These are phyloP conservation scores for Trypanosoma platydactyli DNA, from an alignment of 208 protist genomes.

Conservation along the genomic window DNA sequence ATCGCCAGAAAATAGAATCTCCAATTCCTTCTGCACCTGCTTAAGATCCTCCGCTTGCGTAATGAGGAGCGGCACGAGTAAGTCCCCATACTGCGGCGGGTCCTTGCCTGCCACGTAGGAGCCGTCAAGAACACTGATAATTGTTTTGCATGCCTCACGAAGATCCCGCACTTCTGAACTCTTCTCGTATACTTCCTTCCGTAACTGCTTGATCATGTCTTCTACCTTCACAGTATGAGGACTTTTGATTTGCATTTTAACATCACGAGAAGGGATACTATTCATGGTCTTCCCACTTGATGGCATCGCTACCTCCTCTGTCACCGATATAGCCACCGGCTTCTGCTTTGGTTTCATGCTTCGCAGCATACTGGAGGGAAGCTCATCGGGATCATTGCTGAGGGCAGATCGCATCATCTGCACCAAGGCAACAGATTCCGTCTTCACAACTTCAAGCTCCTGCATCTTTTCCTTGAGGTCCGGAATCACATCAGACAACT, in stretches of 20 bases:
- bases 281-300: no score
- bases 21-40: constrained; percentile 25
- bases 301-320: constrained; percentile 12
- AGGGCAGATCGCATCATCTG: constrained; percentile 37
- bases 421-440: constrained; percentile 43
- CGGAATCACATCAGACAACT: constrained; percentile 37
- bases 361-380: constrained; percentile 22
- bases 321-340: constrained; percentile 35
- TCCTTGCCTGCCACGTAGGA: constrained; percentile 20
- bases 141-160: constrained; percentile 26
- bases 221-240: neutral
- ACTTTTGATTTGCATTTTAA: no score
- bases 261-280: no score
- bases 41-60: constrained; percentile 53
- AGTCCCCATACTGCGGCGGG: constrained; percentile 36
- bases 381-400: constrained; percentile 32
- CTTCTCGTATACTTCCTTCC: constrained; percentile 28
- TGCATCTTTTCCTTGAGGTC: constrained; percentile 36
- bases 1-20: constrained; percentile 10
- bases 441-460: constrained; percentile 41
- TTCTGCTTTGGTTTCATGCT: constrained; percentile 59
- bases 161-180: constrained; percentile 56
- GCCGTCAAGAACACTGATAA: constrained; percentile 52
- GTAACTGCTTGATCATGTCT: constrained; percentile 15
- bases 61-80: constrained; percentile 44